Evolutionary conservation across 805 yeast genomes (phyloP), one percentile per base, ranked within the genome.

Genomic region (Grigorovia transvaalensis): DNA sequence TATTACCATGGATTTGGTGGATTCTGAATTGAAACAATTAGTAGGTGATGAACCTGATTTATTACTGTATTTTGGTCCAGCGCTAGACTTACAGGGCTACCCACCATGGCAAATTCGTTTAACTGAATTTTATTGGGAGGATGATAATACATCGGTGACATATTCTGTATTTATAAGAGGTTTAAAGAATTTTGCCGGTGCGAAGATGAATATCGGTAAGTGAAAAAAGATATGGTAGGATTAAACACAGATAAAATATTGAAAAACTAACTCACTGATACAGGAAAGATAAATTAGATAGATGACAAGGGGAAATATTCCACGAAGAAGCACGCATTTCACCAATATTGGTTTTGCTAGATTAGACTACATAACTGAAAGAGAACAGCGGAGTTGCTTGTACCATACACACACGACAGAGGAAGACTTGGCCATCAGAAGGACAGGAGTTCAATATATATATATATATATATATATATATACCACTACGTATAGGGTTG

Each of bases 101-200:
- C 98, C 98, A 19, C 99, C 99, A 30, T 93, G 99, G 99, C 98
- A 91, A 64, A 80, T 88, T 40, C 78, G 99, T 56, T 76, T 95
- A 50, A 79, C 89, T 7, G 99, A 93, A 64, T 80, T 93, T 62
- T 90, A 83, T 69, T 86, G 95, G 87, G 91, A 88, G 63, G 84
- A 85, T 2, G 96, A 88, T 66, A 89, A 89, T 66, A 81, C 76
- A 53, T 81, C 77, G 51, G 95, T 88, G 47, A 78, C 80, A 41
- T 90, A 90, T 65, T 84, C 90, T 13, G 93, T 88, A 18, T 90
- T 87, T 66, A 75, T 85, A 50, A 76, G 93, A 56, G 91, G 90
- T 1, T 71, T 86, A 59, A 85, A 81, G 59, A 80, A 78, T 58
- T 91, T 78, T 66, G 76, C 96, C 2, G 76, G 79, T 15, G 84